phyloP scores from a whole-genome alignment of 2,329 filamentous ascomycete genomes.

The Ophiocordyceps camponoti-saundersi region DNA sequence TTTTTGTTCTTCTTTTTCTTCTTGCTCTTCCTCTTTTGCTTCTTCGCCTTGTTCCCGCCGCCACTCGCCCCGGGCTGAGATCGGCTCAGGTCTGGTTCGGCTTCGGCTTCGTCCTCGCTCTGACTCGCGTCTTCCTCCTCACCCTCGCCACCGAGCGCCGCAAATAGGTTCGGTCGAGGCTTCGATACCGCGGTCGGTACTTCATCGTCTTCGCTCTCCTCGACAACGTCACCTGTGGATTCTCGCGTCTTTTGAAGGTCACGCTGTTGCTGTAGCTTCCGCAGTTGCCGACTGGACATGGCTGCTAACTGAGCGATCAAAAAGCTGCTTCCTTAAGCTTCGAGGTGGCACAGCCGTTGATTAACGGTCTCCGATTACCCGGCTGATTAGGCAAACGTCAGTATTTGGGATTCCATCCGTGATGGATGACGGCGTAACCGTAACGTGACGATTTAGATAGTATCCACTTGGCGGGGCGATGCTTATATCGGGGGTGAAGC shows the following conservation, averaged over 20 bases:
- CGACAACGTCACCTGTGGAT: constrained; percentile 4
- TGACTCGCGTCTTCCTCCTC: constrained; percentile 19
- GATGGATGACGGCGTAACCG: no score
- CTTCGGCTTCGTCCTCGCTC: constrained; percentile 12
- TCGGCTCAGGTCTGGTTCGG: constrained; percentile 3
- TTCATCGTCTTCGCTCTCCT: constrained; percentile 15
- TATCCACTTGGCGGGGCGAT: constrained; percentile 2
- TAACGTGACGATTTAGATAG: no score
- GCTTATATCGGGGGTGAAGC: not conserved
- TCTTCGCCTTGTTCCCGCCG: constrained; percentile 19
- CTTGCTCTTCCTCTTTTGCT: constrained; percentile 13
- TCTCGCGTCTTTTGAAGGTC: constrained; percentile 19
- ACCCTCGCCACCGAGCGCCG: constrained; percentile 25
- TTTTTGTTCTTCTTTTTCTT: constrained; percentile 21
- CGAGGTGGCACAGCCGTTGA: no score
- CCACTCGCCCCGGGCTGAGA: constrained; percentile 1
- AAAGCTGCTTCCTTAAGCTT: no score
- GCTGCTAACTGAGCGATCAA: not conserved
- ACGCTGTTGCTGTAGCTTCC: constrained; percentile 32
- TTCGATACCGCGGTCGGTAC: constrained; percentile 14
- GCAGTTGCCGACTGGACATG: constrained; percentile 35
- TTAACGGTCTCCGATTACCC: no score
- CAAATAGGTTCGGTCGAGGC: constrained; percentile 30
- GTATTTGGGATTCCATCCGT: no score
- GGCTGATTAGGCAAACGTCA: no score